Evolutionary conservation across 2,329 filamentous ascomycete genomes (phyloP).

Genomic region (Calycina herbarum): DNA sequence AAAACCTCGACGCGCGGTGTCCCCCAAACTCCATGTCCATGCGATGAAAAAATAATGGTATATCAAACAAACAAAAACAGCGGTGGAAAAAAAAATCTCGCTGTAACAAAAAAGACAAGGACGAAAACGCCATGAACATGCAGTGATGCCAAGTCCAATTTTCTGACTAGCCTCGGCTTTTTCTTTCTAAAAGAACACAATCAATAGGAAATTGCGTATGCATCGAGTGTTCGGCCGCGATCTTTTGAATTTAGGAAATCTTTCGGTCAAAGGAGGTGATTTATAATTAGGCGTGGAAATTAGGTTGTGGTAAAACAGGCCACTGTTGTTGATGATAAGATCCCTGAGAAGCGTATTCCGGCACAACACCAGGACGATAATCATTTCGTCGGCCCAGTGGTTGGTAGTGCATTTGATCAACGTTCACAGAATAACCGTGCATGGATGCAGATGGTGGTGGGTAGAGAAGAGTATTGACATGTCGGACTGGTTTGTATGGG

Average conservation of each 20-base stretch:
- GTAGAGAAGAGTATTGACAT: constrained; percentile 87
- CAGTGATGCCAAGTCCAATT: constrained; percentile 1
- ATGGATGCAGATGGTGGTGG: constrained; percentile 80
- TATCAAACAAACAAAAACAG: not conserved
- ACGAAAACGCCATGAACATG: not conserved
- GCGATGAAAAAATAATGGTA: constrained; percentile 1
- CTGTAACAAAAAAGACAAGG: not conserved
- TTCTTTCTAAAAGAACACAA: constrained; percentile 1
- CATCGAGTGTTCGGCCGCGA: not conserved
- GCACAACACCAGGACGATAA: constrained; percentile 69
- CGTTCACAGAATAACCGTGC: constrained; percentile 68
- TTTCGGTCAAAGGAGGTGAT: not conserved
- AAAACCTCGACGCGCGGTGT: not conserved
- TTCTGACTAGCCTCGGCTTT: constrained; percentile 2
- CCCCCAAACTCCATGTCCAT: not conserved
- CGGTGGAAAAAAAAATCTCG: not conserved
- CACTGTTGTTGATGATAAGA: constrained; percentile 29
- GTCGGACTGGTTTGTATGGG: constrained; percentile 86
- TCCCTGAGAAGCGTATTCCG: constrained; percentile 48
- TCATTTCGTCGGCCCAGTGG: constrained; percentile 70
- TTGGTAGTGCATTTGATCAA: constrained; percentile 77
- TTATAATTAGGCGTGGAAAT: constrained; percentile 35
- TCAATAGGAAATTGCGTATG: not conserved
- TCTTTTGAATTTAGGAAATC: constrained; percentile 4
- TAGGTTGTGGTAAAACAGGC: constrained; percentile 38